Conservation (phyloP, 2,329 filamentous ascomycete species). For the Lasiodiplodia hormozganensis region DNA sequence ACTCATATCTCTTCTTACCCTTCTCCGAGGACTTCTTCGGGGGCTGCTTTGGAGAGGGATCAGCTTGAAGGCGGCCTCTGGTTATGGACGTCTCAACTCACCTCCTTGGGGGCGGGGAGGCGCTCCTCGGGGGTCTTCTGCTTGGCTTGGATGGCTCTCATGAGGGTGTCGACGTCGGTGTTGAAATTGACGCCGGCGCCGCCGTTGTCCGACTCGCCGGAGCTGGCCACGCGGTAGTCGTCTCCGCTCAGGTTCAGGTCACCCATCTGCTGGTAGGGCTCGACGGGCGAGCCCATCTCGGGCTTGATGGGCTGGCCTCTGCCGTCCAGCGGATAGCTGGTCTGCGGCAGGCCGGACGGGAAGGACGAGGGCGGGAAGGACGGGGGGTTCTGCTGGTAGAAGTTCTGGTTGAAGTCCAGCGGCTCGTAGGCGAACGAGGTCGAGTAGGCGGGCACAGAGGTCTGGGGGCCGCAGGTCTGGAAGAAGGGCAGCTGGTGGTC, state of each 20-base stretch:
- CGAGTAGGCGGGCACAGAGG: constrained; percentile 27
- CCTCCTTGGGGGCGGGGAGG: constrained; percentile 42
- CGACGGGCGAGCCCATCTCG: constrained; percentile 51
- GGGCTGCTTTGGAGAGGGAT: constrained; percentile 4
- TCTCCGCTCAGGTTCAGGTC: constrained; percentile 32
- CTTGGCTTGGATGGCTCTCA: constrained; percentile 85
- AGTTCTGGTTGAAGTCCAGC: constrained; percentile 24
- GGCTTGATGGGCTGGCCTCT: constrained; percentile 50
- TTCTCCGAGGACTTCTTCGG: constrained; percentile 42
- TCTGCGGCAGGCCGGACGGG: constrained; percentile 6
- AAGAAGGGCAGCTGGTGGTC: constrained; percentile 24
- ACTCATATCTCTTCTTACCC: constrained; percentile 73
- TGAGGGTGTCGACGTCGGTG: constrained; percentile 86
- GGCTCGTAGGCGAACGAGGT: constrained; percentile 28
- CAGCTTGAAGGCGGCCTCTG: constrained; percentile 4
- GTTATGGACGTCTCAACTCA: constrained; percentile 22
- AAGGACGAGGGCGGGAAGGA: constrained; percentile 6
- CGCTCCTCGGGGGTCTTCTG: constrained; percentile 50
- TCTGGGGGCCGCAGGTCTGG: constrained; percentile 25
- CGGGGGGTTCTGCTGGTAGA: constrained; percentile 7
- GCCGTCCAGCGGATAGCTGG: constrained; percentile 29
- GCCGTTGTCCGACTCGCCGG: constrained; percentile 47
- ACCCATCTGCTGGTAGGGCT: constrained; percentile 49
- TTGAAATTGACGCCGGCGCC: constrained; percentile 66
- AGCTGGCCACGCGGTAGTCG: constrained; percentile 40